Evolutionary conservation across 176 grass and related monocot genomes (phyloP).

Genomic region (Cenchrus americanus): DNA sequence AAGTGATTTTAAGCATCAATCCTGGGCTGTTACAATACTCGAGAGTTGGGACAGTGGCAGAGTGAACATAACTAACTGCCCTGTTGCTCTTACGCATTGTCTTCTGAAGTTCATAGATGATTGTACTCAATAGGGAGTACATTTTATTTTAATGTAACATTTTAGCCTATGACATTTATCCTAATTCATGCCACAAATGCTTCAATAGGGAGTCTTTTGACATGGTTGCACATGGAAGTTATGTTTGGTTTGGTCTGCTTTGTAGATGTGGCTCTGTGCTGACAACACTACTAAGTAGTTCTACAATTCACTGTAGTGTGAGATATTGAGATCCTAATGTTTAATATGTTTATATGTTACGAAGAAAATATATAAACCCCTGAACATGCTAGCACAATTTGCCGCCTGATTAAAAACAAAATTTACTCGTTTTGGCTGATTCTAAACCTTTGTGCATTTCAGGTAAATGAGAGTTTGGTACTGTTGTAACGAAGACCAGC

Average conservation of each 20-base stretch:
- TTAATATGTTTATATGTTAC: not conserved
- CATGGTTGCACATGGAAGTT: not conserved
- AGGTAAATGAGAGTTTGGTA: conserved; percentile 59
- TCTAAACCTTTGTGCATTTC: conserved; percentile 14
- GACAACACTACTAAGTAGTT: not conserved
- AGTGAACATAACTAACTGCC: conserved; percentile 7
- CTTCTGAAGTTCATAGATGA: conserved; percentile 37
- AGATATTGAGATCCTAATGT: not conserved
- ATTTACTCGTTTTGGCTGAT: conserved; percentile 18
- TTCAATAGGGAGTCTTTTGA: not conserved
- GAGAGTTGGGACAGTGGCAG: not conserved
- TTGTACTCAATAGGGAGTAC: conserved; percentile 5
- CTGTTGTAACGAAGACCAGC: conserved; percentile 17
- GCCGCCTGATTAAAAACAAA: not conserved
- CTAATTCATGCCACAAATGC: not conserved
- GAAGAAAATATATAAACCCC: not conserved
- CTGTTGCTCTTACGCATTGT: conserved; percentile 4
- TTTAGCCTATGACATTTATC: conserved; percentile 10
- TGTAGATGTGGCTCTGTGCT: not conserved
- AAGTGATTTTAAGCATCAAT: conserved; percentile 19
- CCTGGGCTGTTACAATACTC: not conserved
- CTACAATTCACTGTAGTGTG: not conserved
- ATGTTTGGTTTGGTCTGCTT: not conserved
- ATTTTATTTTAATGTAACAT: not conserved
- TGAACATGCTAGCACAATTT: not conserved